These are phyloP conservation scores for Canavalia ensiformis DNA, from an alignment of 306 rosid genomes.

Conservation along the genomic window DNA sequence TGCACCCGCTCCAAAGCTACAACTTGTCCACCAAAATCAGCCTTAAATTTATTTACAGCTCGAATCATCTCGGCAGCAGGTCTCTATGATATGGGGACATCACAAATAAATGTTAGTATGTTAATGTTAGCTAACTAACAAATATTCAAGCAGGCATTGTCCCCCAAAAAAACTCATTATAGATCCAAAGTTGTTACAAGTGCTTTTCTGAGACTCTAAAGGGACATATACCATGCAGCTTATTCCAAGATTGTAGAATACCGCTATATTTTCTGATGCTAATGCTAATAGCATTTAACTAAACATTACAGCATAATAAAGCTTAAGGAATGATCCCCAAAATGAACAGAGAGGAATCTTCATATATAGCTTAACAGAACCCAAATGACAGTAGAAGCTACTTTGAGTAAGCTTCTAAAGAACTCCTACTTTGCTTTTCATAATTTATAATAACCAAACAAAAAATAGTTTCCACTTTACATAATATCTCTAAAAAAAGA, in stretches of 20 bases:
- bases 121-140: slow-evolving; percentile 11
- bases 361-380: neutral
- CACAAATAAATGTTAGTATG: slow-evolving; percentile 30
- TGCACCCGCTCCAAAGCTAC: slow-evolving; percentile 95
- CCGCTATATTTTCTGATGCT: neutral
- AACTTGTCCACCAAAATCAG: slow-evolving; percentile 90
- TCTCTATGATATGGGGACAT: slow-evolving; percentile 57
- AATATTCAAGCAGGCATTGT: slow-evolving; percentile 40
- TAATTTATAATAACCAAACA: slow-evolving; percentile 8
- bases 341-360: slow-evolving; percentile 9
- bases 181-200: slow-evolving; percentile 11
- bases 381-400: neutral
- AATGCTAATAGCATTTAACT: neutral
- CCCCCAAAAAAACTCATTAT: slow-evolving; percentile 9
- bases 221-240: neutral
- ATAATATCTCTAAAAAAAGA: neutral
- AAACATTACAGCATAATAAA: neutral
- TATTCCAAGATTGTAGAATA: slow-evolving; percentile 30
- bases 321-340: slow-evolving; percentile 3
- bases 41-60: slow-evolving; percentile 91
- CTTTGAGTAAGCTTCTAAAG: neutral
- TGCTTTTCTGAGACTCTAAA: slow-evolving; percentile 1
- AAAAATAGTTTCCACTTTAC: neutral
- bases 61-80: slow-evolving; percentile 91
- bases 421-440: neutral